Evolutionary conservation across 1,284 basidiomycete species (phyloP).

Genomic region (Fistulinella cinereoalba): DNA sequence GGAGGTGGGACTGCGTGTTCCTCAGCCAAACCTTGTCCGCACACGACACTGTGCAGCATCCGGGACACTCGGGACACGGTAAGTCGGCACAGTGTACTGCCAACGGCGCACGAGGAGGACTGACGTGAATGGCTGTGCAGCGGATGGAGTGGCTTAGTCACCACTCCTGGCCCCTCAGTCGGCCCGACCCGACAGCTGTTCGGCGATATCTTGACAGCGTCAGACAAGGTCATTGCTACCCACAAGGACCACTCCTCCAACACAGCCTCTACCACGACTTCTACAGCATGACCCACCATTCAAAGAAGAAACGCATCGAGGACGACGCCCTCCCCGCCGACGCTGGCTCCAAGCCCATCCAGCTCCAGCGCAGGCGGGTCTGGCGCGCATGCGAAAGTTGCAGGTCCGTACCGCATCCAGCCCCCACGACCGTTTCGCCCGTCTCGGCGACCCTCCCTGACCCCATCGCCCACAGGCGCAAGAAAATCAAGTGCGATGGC

Average conservation of each 20-base stretch:
- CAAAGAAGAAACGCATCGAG: slow-evolving; percentile 70
- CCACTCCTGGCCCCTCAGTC: slow-evolving; percentile 26
- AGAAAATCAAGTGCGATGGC: slow-evolving; percentile 89
- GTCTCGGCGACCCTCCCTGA: slow-evolving; percentile 20
- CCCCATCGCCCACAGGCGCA: slow-evolving; percentile 51
- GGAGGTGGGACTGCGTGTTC: slow-evolving; percentile 7
- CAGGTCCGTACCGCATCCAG: slow-evolving; percentile 50
- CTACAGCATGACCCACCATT: slow-evolving; percentile 50
- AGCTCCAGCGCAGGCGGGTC: slow-evolving; percentile 71
- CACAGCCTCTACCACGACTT: slow-evolving; percentile 45
- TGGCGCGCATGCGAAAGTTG: slow-evolving; percentile 85
- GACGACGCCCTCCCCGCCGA: slow-evolving; percentile 52
- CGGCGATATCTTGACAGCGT: slow-evolving; percentile 34
- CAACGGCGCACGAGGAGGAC: slow-evolving; percentile 14
- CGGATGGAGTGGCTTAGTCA: slow-evolving; percentile 36
- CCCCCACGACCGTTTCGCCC: slow-evolving; percentile 9
- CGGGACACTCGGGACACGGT: slow-evolving; percentile 13
- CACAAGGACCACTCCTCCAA: slow-evolving; percentile 26
- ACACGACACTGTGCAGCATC: slow-evolving; percentile 6
- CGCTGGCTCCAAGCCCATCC: slow-evolving; percentile 62
- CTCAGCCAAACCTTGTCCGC: slow-evolving; percentile 25
- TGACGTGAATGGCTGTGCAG: slow-evolving; percentile 29
- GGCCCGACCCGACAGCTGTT: slow-evolving; percentile 36
- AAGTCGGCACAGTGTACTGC: slow-evolving; percentile 20
- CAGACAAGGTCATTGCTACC: slow-evolving; percentile 20